These are phyloP conservation scores for Plasmodium gallinaceum DNA, from an alignment of 169 alveolate genomes.

Conservation along the genomic window DNA sequence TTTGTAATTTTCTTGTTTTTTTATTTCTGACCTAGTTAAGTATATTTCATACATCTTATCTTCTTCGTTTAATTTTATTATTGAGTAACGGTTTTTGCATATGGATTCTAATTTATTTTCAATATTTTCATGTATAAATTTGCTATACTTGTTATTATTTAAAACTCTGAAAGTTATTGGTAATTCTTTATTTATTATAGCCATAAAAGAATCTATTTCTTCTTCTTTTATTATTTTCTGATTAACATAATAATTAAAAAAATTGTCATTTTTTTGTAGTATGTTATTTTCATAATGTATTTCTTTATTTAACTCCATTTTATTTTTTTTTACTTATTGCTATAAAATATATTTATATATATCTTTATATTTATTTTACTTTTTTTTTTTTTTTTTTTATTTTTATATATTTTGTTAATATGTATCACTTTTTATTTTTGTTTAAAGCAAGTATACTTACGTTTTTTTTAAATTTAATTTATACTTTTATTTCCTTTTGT, in stretches of 20 bases:
- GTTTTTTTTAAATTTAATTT: too few relatives aligned
- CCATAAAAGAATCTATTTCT: slow-evolving; percentile 80
- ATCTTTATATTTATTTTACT: background rate
- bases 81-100: slow-evolving; percentile 36
- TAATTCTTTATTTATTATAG: slow-evolving; percentile 64
- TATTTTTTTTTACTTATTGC: slow-evolving; percentile 78
- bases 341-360: slow-evolving; percentile 14
- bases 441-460: too few relatives aligned
- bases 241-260: slow-evolving; percentile 79
- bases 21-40: slow-evolving; percentile 77
- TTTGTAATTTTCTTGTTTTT: slow-evolving; percentile 79
- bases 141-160: slow-evolving; percentile 55
- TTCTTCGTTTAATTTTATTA: slow-evolving; percentile 69
- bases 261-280: slow-evolving; percentile 75
- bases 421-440: too few relatives aligned
- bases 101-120: slow-evolving; percentile 49
- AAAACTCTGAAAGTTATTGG: slow-evolving; percentile 84
- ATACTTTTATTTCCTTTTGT: too few relatives aligned
- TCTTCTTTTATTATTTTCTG: slow-evolving; percentile 80
- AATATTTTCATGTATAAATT: slow-evolving; percentile 63
- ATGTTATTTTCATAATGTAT: slow-evolving; percentile 24
- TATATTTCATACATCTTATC: slow-evolving; percentile 73
- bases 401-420: too few relatives aligned
- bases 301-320: slow-evolving; percentile 75
- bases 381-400: too few relatives aligned